Evolutionary conservation across 345 rosid species (phyloP).

Genomic region (Theobroma cacao): DNA sequence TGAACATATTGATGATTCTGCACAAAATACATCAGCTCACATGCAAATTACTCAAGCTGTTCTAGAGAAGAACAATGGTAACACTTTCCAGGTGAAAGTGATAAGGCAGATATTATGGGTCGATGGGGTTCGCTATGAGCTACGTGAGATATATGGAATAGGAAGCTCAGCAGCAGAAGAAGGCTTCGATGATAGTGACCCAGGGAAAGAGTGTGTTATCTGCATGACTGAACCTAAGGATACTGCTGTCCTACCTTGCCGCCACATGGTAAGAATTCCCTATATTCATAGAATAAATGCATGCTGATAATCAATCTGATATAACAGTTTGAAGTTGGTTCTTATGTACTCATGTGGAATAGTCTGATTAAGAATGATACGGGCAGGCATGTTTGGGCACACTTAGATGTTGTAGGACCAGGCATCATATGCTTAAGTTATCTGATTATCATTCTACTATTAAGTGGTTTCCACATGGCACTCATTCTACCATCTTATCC

Average conservation of each 20-base stretch:
- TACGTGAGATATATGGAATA: conserved; percentile 74
- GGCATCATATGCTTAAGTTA: not conserved
- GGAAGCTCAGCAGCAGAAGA: conserved; percentile 52
- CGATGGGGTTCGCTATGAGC: conserved; percentile 73
- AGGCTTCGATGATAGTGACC: conserved; percentile 51
- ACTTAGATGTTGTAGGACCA: conserved; percentile 1
- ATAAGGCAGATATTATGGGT: conserved; percentile 79
- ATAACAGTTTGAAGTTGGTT: not conserved
- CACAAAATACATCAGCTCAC: conserved; percentile 39
- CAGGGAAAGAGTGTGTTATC: conserved; percentile 83
- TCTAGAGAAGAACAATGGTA: conserved; percentile 49
- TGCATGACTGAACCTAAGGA: conserved; percentile 94
- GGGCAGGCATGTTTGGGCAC: conserved; percentile 7
- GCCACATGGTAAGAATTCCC: conserved; percentile 72
- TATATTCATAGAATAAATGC: conserved; percentile 4
- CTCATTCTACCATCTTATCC: not conserved
- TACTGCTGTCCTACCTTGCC: conserved; percentile 83
- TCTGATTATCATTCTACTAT: not conserved
- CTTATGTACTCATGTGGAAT: not conserved
- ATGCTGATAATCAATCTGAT: not conserved
- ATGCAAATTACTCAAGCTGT: conserved; percentile 82
- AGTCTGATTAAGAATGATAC: not conserved
- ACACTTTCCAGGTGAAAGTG: conserved; percentile 63
- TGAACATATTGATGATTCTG: conserved; percentile 24
- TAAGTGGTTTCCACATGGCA: not conserved